Conservation (phyloP, 2,329 filamentous ascomycete genomes). For the Xylariaceae sp. region DNA sequence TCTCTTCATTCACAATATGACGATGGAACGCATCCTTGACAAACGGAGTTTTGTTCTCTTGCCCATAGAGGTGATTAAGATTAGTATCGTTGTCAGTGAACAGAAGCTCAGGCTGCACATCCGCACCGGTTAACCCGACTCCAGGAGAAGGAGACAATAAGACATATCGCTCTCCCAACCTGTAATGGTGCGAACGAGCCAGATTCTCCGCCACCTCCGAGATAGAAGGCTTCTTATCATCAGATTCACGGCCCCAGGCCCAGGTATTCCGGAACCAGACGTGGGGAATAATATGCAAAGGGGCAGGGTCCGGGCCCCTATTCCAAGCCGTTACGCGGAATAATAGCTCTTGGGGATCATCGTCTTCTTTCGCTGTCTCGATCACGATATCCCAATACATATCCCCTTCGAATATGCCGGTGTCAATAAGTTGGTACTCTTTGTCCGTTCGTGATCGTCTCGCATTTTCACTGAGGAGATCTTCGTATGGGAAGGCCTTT, state of each 20-base stretch:
- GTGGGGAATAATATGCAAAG: slow-evolving; percentile 88
- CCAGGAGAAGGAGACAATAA: slow-evolving; percentile 87
- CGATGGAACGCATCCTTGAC: slow-evolving; percentile 96
- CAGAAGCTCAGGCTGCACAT: slow-evolving; percentile 78
- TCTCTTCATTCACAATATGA: slow-evolving; percentile 77
- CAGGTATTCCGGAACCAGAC: slow-evolving; percentile 98
- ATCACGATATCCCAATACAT: slow-evolving; percentile 97
- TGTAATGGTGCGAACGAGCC: slow-evolving; percentile 72
- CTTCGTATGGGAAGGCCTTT: slow-evolving; percentile 83
- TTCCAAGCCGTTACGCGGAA: slow-evolving; percentile 98
- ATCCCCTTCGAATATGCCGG: slow-evolving; percentile 80
- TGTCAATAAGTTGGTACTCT: slow-evolving; percentile 91
- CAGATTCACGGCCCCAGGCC: slow-evolving; percentile 81
- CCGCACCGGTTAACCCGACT: slow-evolving; percentile 70
- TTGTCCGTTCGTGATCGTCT: slow-evolving; percentile 68
- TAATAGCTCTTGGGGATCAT: slow-evolving; percentile 84
- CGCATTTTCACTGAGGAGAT: slow-evolving; percentile 80
- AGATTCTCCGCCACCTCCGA: slow-evolving; percentile 60
- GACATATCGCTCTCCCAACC: slow-evolving; percentile 77
- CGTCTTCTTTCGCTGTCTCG: slow-evolving; percentile 89
- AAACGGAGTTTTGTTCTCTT: slow-evolving; percentile 74
- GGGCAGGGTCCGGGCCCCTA: slow-evolving; percentile 82
- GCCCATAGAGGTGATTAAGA: slow-evolving; percentile 68
- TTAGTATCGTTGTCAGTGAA: slow-evolving; percentile 98
- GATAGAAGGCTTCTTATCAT: slow-evolving; percentile 76